Evolutionary conservation across 345 rosid species (phyloP).

Genomic region (Noccaea caerulescens): DNA sequence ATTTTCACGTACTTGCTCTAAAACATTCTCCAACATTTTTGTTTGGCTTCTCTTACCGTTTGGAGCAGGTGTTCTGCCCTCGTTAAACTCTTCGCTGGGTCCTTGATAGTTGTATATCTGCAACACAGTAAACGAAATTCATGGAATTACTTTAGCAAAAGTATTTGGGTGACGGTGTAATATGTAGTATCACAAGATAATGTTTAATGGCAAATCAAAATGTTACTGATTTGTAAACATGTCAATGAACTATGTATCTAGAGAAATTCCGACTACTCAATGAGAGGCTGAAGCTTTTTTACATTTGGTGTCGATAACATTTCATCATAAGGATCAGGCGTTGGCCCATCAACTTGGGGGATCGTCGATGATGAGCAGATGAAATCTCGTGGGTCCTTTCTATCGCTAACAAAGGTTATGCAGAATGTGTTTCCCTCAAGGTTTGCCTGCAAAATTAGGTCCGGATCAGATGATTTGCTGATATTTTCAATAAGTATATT

Average conservation of each 20-base stretch:
- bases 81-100: conserved; percentile 80
- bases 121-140: conserved; percentile 20
- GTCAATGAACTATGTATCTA: conserved; percentile 17
- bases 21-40: conserved; percentile 17
- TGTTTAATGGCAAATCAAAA: background rate
- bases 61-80: conserved; percentile 89
- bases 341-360: conserved; percentile 93
- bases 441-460: conserved; percentile 32
- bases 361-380: conserved; percentile 53
- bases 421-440: conserved; percentile 15
- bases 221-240: conserved; percentile 4
- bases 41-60: conserved; percentile 55
- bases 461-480: background rate
- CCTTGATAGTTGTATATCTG: conserved; percentile 98
- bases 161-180: background rate
- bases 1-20: background rate
- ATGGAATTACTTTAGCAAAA: background rate
- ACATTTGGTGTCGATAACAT: conserved; percentile 94
- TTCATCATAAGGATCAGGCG: conserved; percentile 93
- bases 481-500: background rate
- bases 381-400: conserved; percentile 30
- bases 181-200: background rate
- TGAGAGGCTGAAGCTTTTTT: conserved; percentile 44
- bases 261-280: conserved; percentile 20
- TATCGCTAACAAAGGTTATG: conserved; percentile 7